phyloP scores from a whole-genome alignment of 1,284 basidiomycete species.

The Ustilago shanxiensis region DNA sequence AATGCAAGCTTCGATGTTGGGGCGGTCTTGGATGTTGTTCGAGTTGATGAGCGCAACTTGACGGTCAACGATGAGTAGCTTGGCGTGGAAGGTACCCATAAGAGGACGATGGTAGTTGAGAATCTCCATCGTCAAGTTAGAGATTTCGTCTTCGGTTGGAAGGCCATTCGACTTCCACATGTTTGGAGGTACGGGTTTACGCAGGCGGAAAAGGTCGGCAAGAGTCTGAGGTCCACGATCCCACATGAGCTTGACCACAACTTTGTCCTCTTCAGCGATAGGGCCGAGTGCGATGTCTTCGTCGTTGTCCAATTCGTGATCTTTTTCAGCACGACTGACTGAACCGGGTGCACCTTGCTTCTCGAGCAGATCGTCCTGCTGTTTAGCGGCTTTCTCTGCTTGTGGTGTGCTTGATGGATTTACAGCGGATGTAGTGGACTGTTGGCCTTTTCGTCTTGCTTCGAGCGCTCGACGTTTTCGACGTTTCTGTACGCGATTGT shows the following conservation, averaged over 20 bases:
- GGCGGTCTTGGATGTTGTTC: constrained; percentile 79
- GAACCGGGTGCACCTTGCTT: constrained; percentile 51
- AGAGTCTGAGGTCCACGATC: constrained; percentile 66
- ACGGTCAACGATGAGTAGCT: constrained; percentile 81
- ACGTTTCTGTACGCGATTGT: constrained; percentile 47
- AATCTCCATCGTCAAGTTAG: constrained; percentile 64
- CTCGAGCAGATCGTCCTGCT: constrained; percentile 28
- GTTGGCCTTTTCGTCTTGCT: constrained; percentile 20
- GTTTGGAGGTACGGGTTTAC: constrained; percentile 60
- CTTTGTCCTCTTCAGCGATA: constrained; percentile 41
- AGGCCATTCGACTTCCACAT: constrained; percentile 67
- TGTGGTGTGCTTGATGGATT: constrained; percentile 28
- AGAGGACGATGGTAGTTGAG: constrained; percentile 69
- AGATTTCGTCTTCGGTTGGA: constrained; percentile 59
- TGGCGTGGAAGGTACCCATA: constrained; percentile 81
- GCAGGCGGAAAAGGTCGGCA: constrained; percentile 65
- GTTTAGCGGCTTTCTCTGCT: constrained; percentile 28
- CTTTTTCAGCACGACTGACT: constrained; percentile 25
- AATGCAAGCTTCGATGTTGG: constrained; percentile 70
- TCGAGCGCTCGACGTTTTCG: constrained; percentile 34
- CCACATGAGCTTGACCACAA: constrained; percentile 70
- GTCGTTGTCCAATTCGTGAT: constrained; percentile 16
- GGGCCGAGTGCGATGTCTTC: constrained; percentile 47
- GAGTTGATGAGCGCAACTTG: constrained; percentile 80
- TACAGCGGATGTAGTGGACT: neutral